Evolutionary conservation across 1,284 basidiomycete species (phyloP).

Genomic region (Sphaerobolus stellatus): DNA sequence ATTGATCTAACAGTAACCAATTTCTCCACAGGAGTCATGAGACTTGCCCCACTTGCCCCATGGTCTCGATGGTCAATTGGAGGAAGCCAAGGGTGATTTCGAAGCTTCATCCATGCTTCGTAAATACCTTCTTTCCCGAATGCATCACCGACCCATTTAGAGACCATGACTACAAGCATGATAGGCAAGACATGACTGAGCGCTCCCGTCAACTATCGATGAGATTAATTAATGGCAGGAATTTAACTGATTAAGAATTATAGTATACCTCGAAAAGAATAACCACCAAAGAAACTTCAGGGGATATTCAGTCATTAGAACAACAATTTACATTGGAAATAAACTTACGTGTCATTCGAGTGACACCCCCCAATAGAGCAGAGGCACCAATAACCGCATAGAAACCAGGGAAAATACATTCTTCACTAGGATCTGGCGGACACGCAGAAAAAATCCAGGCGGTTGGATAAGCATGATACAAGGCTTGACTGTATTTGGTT

Average conservation of each 20-base stretch:
- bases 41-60: conserved; percentile 58
- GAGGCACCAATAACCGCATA: conserved; percentile 84
- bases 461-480: conserved; percentile 58
- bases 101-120: conserved; percentile 69
- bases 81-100: conserved; percentile 73
- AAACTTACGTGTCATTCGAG: conserved; percentile 70
- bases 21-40: conserved; percentile 57
- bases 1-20: conserved; percentile 54
- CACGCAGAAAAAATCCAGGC: conserved; percentile 70
- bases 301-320: background rate
- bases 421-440: conserved; percentile 63
- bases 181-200: conserved; percentile 76
- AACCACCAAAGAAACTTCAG: conserved; percentile 65
- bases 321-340: background rate
- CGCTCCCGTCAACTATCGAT: conserved; percentile 58
- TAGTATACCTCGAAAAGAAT: conserved; percentile 66
- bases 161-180: conserved; percentile 74
- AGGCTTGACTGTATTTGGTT: conserved; percentile 64
- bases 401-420: conserved; percentile 76
- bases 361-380: conserved; percentile 79
- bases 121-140: conserved; percentile 74
- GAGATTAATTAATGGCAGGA: conserved; percentile 11
- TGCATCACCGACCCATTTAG: conserved; percentile 75
- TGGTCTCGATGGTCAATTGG: conserved; percentile 65
- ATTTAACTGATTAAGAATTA: conserved; percentile 4